A percentile compares a stretch with the other conserved stretches of the same genome.
Evolutionary conservation across 345 rosid species (phyloP).

Genomic region (Lepidium africanum): DNA sequence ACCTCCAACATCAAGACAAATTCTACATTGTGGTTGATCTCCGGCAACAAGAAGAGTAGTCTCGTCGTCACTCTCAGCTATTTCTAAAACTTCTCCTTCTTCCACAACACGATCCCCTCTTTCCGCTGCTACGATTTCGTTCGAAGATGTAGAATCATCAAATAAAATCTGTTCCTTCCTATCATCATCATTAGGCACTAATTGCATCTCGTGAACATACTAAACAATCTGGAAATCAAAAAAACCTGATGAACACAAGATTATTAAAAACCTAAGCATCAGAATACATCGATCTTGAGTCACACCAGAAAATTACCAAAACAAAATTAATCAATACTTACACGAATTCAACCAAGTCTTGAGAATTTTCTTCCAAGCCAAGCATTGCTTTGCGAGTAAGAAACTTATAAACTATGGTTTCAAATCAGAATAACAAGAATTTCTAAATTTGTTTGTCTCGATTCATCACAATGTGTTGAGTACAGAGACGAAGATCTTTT

Average conservation of each 20-base stretch:
- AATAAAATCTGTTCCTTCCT: slow-evolving; percentile 53
- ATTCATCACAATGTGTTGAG: slow-evolving; percentile 13
- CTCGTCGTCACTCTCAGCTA: slow-evolving; percentile 48
- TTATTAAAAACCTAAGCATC: background rate
- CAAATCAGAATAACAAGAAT: background rate
- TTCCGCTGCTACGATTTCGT: slow-evolving; percentile 54
- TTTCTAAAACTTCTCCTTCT: slow-evolving; percentile 38
- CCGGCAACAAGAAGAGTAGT: slow-evolving; percentile 54
- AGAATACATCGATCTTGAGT: background rate
- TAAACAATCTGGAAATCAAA: slow-evolving; percentile 22
- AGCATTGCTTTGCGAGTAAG: slow-evolving; percentile 16
- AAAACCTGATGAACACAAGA: background rate
- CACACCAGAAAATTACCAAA: background rate
- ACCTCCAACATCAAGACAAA: slow-evolving; percentile 97
- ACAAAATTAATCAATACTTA: background rate
- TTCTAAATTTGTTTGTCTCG: background rate
- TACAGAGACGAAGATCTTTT: slow-evolving; percentile 6
- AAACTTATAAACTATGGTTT: background rate
- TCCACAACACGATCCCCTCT: slow-evolving; percentile 36
- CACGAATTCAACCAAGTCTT: slow-evolving; percentile 15
- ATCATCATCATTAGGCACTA: slow-evolving; percentile 69
- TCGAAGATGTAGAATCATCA: slow-evolving; percentile 50
- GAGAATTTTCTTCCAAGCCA: background rate
- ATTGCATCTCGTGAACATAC: slow-evolving; percentile 63
- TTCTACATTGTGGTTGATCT: slow-evolving; percentile 88